Percentiles rank a stretch among this genome's conserved stretches.
Conservation (phyloP, 2,329 filamentous ascomycete genomes). For the Xylaria sp. region DNA sequence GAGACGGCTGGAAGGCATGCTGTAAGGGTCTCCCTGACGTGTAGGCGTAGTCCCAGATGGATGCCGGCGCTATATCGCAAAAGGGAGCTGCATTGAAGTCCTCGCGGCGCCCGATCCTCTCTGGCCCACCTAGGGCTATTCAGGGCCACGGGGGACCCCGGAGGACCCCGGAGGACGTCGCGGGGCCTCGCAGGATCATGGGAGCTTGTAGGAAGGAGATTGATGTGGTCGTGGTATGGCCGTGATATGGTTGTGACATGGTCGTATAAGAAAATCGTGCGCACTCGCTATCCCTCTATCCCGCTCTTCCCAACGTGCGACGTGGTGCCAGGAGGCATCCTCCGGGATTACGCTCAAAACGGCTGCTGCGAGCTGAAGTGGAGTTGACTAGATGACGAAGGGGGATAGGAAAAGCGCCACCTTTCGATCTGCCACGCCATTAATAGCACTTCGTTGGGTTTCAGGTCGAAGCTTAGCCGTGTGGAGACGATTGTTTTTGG, state of each 20-base stretch:
- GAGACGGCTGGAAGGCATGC: not conserved
- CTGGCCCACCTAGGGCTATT: too few relatives aligned
- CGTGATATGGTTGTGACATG: too few relatives aligned
- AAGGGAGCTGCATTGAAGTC: not conserved
- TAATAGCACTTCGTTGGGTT: conserved; percentile 16
- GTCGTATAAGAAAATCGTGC: too few relatives aligned
- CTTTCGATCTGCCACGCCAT: conserved; percentile 1
- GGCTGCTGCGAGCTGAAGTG: conserved; percentile 17
- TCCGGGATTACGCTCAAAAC: conserved; percentile 11
- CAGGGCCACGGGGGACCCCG: not conserved
- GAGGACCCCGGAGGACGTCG: too few relatives aligned
- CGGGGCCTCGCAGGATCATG: too few relatives aligned
- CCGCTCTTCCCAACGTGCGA: not conserved
- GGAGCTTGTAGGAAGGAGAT: not conserved
- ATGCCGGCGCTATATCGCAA: conserved; percentile 16
- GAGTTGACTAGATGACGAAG: conserved; percentile 11
- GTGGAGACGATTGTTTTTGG: conserved; percentile 7
- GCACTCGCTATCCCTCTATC: too few relatives aligned
- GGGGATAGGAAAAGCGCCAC: conserved; percentile 4
- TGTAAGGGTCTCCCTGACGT: not conserved
- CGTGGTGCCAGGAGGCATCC: conserved; percentile 5
- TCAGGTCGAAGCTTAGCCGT: conserved; percentile 7
- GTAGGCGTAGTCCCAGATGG: not conserved
- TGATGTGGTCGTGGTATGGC: too few relatives aligned
- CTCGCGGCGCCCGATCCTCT: not conserved